phyloP scores from a whole-genome alignment of 176 grass and related monocot species.

The Eleusine indica region DNA sequence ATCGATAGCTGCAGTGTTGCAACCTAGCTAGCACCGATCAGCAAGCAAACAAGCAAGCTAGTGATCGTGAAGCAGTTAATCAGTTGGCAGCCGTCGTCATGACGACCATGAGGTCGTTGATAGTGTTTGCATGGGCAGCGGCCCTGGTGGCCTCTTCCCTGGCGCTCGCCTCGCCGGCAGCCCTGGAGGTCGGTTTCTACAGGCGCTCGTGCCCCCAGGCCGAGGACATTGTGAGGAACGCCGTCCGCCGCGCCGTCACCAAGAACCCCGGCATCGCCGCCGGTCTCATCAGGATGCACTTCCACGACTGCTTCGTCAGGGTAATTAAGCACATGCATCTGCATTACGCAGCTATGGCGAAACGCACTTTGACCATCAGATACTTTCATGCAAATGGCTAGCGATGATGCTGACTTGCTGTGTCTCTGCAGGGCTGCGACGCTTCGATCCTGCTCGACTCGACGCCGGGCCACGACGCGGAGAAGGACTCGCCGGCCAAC shows the following conservation, averaged over 20 bases:
- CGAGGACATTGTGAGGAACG: slow-evolving; percentile 61
- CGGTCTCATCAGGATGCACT: slow-evolving; percentile 78
- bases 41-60: neutral
- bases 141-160: neutral
- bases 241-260: slow-evolving; percentile 48
- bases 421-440: slow-evolving; percentile 34
- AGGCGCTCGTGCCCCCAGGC: slow-evolving; percentile 53
- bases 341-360: neutral
- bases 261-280: slow-evolving; percentile 50
- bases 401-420: neutral
- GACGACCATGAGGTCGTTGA: neutral
- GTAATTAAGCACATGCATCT: slow-evolving; percentile 45
- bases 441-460: slow-evolving; percentile 45
- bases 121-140: slow-evolving; percentile 14
- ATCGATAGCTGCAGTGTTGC: neutral
- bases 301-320: slow-evolving; percentile 97
- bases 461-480: slow-evolving; percentile 25
- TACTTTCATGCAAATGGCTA: neutral
- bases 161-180: slow-evolving; percentile 28
- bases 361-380: neutral
- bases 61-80: neutral
- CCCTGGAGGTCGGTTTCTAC: slow-evolving; percentile 65
- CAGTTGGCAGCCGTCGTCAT: neutral
- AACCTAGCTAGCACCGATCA: neutral
- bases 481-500: slow-evolving; percentile 44